These are phyloP conservation scores for Cochlearia excelsa DNA, from an alignment of 345 rosid species.

Conservation along the genomic window DNA sequence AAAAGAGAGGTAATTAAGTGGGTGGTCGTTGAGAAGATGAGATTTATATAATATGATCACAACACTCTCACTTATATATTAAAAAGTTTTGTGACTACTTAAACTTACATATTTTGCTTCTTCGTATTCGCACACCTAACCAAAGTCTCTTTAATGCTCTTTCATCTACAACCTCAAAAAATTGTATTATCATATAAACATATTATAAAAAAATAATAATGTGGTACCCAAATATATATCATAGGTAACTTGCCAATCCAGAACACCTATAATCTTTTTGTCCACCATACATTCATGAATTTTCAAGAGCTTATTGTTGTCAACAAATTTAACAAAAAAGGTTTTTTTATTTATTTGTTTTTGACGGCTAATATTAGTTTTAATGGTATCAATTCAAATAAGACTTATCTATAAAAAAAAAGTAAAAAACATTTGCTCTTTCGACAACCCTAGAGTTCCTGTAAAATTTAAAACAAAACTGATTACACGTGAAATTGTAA, in stretches of 20 bases:
- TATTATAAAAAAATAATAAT: background rate
- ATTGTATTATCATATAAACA: background rate
- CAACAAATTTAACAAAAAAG: too few relatives aligned
- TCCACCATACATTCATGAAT: too few relatives aligned
- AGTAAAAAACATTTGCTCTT: too few relatives aligned
- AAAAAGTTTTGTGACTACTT: constrained; percentile 12
- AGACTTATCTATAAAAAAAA: too few relatives aligned
- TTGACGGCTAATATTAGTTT: too few relatives aligned
- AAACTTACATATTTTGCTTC: constrained; percentile 16
- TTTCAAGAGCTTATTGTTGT: too few relatives aligned
- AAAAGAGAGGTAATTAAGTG: constrained; percentile 14
- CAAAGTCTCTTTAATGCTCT: constrained; percentile 28
- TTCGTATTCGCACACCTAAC: constrained; percentile 15
- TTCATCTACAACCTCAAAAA: constrained; percentile 23
- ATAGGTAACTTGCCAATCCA: background rate
- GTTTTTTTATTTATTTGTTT: too few relatives aligned
- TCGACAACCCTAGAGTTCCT: too few relatives aligned
- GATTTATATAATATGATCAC: constrained; percentile 4
- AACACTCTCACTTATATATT: constrained; percentile 30
- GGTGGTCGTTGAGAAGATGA: constrained; percentile 32
- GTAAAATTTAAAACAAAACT: too few relatives aligned
- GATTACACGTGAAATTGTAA: too few relatives aligned
- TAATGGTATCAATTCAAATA: too few relatives aligned
- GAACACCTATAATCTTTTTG: too few relatives aligned
- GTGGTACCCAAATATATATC: constrained; percentile 1